A percentile compares a stretch with the other conserved stretches of the same genome.
phyloP scores from a whole-genome alignment of 73 alveolate species.

The Effrenium voratum region DNA sequence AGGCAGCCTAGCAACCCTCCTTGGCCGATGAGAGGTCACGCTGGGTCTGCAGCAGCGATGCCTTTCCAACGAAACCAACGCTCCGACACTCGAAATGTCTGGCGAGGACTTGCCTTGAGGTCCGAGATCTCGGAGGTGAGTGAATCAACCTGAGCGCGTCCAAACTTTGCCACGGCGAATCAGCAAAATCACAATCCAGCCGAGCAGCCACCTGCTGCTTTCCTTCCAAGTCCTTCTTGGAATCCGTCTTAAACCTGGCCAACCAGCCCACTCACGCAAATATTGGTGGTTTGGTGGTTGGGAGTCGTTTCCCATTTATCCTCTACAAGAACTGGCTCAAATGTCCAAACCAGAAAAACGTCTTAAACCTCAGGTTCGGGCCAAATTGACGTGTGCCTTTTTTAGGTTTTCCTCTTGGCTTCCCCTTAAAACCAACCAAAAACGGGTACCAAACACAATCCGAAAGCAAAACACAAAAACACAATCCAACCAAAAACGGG shows the following conservation, averaged over 20 bases:
- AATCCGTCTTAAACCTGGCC: not conserved
- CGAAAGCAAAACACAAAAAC: no score
- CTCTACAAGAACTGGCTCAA: no score
- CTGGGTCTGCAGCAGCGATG: not conserved
- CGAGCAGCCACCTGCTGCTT: not conserved
- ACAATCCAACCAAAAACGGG: no score
- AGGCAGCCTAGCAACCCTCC: not conserved
- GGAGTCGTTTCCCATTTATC: no score
- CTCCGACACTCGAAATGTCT: not conserved
- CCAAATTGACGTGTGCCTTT: no score
- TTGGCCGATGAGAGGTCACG: conserved; percentile 25
- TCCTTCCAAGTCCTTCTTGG: conserved; percentile 15
- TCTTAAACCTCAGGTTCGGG: no score
- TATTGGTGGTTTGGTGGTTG: no score
- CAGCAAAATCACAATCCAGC: not conserved
- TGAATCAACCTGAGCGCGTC: not conserved
- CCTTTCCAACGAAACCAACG: not conserved
- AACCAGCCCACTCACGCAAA: no score
- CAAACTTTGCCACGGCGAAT: not conserved
- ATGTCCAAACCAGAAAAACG: no score
- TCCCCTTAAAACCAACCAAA: no score
- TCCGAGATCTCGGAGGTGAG: conserved; percentile 7
- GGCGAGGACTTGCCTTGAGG: not conserved
- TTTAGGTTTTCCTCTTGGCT: no score
- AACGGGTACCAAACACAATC: no score